Evolutionary conservation across 306 rosid genomes (phyloP).

Genomic region (Begonia loranthoides): DNA sequence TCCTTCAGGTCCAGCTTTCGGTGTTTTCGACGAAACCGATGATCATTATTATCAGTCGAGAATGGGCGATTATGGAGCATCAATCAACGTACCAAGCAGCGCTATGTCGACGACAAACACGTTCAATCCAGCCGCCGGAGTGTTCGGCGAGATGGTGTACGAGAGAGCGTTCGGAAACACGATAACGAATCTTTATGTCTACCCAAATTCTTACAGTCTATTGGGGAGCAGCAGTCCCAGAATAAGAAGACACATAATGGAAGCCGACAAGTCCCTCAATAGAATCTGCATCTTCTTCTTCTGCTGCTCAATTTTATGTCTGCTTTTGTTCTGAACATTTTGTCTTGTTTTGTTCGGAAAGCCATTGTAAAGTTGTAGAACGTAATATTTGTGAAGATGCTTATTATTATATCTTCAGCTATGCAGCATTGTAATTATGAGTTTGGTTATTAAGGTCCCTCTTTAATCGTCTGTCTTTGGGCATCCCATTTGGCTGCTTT

Average conservation of each 20-base stretch:
- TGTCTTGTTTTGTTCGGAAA: no score
- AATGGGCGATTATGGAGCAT: not conserved
- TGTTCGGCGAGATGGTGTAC: conserved; percentile 4
- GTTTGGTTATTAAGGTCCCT: no score
- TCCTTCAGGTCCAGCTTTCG: conserved; percentile 38
- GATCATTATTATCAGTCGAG: no score
- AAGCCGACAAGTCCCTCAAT: conserved; percentile 54
- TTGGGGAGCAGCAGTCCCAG: conserved; percentile 12
- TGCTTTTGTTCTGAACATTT: conserved; percentile 16
- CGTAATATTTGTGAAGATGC: no score
- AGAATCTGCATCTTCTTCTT: conserved; percentile 65
- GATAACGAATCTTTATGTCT: conserved; percentile 1
- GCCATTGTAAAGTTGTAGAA: no score
- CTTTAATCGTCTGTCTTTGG: no score
- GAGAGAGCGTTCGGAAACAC: conserved; percentile 6
- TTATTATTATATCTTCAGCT: no score
- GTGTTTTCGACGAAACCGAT: conserved; percentile 6
- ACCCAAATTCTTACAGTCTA: conserved; percentile 10
- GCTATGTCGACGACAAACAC: conserved; percentile 13
- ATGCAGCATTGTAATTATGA: no score
- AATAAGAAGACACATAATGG: conserved; percentile 51
- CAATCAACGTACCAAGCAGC: conserved; percentile 22
- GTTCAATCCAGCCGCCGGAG: conserved; percentile 20
- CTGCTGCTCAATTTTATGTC: conserved; percentile 57
- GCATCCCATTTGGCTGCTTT: no score